These are phyloP conservation scores for Wolfiporia cocos DNA, from an alignment of 1,284 basidiomycete genomes.

Conservation along the genomic window DNA sequence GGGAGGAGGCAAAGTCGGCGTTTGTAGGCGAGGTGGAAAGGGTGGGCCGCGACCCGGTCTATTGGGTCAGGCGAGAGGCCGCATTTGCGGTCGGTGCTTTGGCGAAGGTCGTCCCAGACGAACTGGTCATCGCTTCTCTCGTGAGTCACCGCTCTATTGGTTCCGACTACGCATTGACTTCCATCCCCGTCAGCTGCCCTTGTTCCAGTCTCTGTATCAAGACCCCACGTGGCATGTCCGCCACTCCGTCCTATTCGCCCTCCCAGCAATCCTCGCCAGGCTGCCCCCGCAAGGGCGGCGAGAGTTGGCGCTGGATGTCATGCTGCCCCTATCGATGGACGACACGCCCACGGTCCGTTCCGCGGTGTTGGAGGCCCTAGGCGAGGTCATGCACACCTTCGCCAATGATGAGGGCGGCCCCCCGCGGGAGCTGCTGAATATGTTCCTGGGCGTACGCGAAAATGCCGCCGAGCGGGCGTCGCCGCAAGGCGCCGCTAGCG, in stretches of 20 bases:
- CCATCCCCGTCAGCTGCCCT: conserved; percentile 53
- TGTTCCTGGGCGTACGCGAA: conserved; percentile 41
- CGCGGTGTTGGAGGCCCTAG: conserved; percentile 84
- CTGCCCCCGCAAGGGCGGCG: conserved; percentile 51
- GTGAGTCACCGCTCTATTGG: conserved; percentile 36
- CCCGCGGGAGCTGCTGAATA: conserved; percentile 72
- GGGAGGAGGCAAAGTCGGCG: conserved; percentile 52
- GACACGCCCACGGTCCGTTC: conserved; percentile 68
- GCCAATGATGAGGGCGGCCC: conserved; percentile 60
- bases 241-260: conserved; percentile 82
- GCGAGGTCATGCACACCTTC: conserved; percentile 90
- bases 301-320: conserved; percentile 56
- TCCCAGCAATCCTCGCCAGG: conserved; percentile 75
- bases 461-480: conserved; percentile 6
- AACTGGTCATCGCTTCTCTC: conserved; percentile 58
- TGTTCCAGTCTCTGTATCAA: conserved; percentile 66
- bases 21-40: conserved; percentile 83
- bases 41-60: conserved; percentile 72
- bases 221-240: conserved; percentile 84
- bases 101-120: conserved; percentile 77
- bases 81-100: conserved; percentile 86
- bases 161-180: background rate
- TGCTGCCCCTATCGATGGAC: conserved; percentile 64
- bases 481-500: background rate
- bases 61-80: conserved; percentile 87